Evolutionary conservation across 768 basidiomycete species (phyloP).

Genomic region (Tylopilus felleus): DNA sequence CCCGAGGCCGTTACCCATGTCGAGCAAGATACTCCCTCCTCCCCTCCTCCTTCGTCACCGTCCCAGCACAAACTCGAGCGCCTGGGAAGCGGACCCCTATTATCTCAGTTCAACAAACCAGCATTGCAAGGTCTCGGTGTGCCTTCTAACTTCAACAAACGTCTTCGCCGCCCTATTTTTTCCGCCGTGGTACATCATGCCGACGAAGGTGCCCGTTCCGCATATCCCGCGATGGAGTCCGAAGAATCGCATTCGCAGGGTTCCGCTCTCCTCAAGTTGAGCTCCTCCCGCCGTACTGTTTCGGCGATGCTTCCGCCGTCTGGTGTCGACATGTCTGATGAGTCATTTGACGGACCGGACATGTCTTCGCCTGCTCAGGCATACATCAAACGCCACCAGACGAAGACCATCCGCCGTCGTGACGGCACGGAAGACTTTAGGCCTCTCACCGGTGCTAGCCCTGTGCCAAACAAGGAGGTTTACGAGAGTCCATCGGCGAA

Average conservation of each 20-base stretch:
- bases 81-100: constrained; percentile 31
- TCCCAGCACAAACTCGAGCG: constrained; percentile 48
- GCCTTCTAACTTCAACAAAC: constrained; percentile 54
- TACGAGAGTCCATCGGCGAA: constrained; percentile 59
- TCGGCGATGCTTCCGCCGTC: constrained; percentile 60
- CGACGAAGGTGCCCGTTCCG: constrained; percentile 39
- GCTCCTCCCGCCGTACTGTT: constrained; percentile 66
- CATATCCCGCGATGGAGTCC: constrained; percentile 39
- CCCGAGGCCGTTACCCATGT: constrained; percentile 42
- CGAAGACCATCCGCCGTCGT: constrained; percentile 72
- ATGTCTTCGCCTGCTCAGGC: constrained; percentile 81
- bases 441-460: constrained; percentile 66
- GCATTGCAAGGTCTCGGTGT: constrained; percentile 53
- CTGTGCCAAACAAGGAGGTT: constrained; percentile 40
- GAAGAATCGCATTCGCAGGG: constrained; percentile 32
- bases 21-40: constrained; percentile 43
- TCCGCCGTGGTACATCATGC: constrained; percentile 58
- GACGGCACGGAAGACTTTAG: constrained; percentile 82
- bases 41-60: constrained; percentile 49
- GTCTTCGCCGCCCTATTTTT: constrained; percentile 61
- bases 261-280: constrained; percentile 28
- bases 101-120: constrained; percentile 46
- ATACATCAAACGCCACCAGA: constrained; percentile 73
- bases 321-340: constrained; percentile 47
- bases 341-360: constrained; percentile 53